Evolutionary conservation across 1,284 basidiomycete genomes (phyloP).

Genomic region (Ustilago sp.): DNA sequence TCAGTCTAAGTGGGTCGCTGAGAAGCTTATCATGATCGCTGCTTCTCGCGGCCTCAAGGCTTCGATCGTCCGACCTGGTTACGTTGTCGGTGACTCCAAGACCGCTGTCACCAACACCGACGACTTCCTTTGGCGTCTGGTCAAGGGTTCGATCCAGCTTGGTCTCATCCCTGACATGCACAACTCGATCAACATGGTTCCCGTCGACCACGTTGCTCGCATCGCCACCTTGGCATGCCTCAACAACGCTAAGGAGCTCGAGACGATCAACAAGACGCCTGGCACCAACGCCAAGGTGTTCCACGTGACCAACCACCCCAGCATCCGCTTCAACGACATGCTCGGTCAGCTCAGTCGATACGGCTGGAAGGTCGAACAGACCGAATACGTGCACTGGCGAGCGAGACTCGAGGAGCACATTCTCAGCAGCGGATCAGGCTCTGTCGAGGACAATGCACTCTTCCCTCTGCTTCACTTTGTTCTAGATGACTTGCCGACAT

Average conservation of each 20-base stretch:
- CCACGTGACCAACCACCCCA: conserved; percentile 88
- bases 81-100: conserved; percentile 91
- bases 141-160: conserved; percentile 96
- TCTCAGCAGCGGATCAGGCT: conserved; percentile 71
- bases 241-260: conserved; percentile 35
- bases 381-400: conserved; percentile 93
- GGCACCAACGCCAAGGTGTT: conserved; percentile 77
- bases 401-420: conserved; percentile 93
- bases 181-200: conserved; percentile 98
- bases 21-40: conserved; percentile 91
- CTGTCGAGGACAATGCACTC: conserved; percentile 88
- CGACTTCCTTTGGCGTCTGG: conserved; percentile 97
- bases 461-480: conserved; percentile 98
- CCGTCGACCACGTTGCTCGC: conserved; percentile 94
- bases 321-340: conserved; percentile 90
- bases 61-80: conserved; percentile 91
- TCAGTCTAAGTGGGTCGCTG: conserved; percentile 98
- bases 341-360: conserved; percentile 81
- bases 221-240: conserved; percentile 74
- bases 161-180: conserved; percentile 96
- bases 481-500: conserved; percentile 94
- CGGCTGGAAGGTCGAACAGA: conserved; percentile 82
- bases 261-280: conserved; percentile 72
- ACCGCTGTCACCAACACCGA: conserved; percentile 93
- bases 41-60: conserved; percentile 86